Evolutionary conservation across 2,329 filamentous ascomycete species (phyloP), one percentile per base, ranked within the genome.

Genomic region (Thyridium curvatum): DNA sequence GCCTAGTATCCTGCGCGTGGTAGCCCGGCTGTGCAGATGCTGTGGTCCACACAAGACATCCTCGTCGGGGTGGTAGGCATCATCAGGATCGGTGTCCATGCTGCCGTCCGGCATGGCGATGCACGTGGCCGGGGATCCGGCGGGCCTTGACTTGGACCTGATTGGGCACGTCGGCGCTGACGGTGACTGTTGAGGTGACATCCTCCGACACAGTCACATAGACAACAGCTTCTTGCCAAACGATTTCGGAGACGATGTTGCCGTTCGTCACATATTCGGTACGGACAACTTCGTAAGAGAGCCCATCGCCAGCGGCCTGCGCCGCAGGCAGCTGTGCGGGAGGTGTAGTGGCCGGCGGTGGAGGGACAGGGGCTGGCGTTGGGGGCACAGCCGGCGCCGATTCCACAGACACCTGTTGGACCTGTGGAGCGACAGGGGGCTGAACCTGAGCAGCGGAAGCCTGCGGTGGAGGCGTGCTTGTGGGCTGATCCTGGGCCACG

Each of bases 191-290:
- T 5, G 62, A 54, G 3, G 65, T 65, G 16, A 59, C 54, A 17
- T 64, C 61, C 12, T 61, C 52, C 18, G 65, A 54, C 39, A 68
- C 58, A 1, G 71, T 77, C 13, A 77, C 70, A 37, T 69, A 77
- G 18, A 78, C 66, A 4, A 69, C 51, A 34, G 73, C 66, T 58
- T 79, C 66, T 38, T 74, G 69, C 69, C 73, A 77, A 12, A 78
- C 55, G 16, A 82, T 67, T 59, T 80, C 71, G 44, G 66, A 66
- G 12, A 82, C 71, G 7, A 68, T 48, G 33, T 65, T 63, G 37
- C 67, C 68, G 8, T 61, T 60, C 14, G 75, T 79, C 34, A 71
- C 44, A 44, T 66, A 78, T 47, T 77, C 57, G 5, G 76, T 82
- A 54, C 69, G 73, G 44, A 65, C 54, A 47, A 66, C 60, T 39